Base-by-base conservation (phyloP, 2,329 filamentous ascomycete genomes). In the Xylaria sp. region DNA sequence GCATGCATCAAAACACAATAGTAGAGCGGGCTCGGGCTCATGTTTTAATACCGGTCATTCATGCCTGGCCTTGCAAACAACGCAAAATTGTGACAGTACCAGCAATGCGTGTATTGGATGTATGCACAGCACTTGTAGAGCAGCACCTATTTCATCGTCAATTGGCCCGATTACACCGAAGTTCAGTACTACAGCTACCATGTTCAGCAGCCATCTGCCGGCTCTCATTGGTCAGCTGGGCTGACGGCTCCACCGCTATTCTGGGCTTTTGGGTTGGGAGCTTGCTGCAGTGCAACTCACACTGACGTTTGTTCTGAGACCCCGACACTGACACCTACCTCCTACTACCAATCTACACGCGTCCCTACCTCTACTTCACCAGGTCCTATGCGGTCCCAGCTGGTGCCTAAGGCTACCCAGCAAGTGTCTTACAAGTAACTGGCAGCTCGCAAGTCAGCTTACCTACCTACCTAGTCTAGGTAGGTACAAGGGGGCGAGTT, bases 221-320 rank as follows among this genome's bases (percentile, higher is more conserved):
- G n/a, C 31, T 28, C 20, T 36, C 10, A 59, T 53, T 65, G 63
- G 63, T 4, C n/a, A 5, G 17, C 3, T 6, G 10, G 33, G 13
- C 13, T 23, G 28, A 23, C 4, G 9, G 42, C 28, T 31, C 58
- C 40, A 49, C 42, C 10, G 2, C n/a, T 10, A 56, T 42, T 42
- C 7, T 58, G 20, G 54, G 33, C 11, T 36, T 13, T 42, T 28
- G 33, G 54, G 6, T 63, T 63, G 17, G 49, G 20, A 48, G 51
- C 31, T 64, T 64, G 53, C 53, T 42, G 54, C 54, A 65, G 46
- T 46, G 48, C 48, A 59, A 65, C 63, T 65, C 63, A 60, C 7
- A 49, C 49, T 54, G 63, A 60, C 48, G 36, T 53, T 13, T 46
- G 56, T 20, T 59, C 42, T 49, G 11, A 63, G 53, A 49, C 42